Percentiles rank a stretch among this genome's conserved stretches.
Conservation (phyloP, 2,329 filamentous ascomycete species). For the Davidsoniella neocaledoniae region DNA sequence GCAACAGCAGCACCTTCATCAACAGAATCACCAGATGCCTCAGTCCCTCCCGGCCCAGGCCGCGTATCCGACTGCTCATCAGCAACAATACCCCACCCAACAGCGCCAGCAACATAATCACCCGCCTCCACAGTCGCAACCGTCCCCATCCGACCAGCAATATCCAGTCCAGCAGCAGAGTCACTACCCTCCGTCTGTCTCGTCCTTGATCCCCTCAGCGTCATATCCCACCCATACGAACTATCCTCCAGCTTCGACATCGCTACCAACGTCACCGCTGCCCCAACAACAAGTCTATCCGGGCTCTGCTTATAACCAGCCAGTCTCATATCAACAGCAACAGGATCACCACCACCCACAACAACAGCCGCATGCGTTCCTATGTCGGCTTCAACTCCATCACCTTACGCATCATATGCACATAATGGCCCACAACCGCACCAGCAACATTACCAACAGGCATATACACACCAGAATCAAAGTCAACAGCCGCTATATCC, state of each 20-base stretch:
- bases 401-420: too few species aligned
- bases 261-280: neutral
- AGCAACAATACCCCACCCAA: neutral
- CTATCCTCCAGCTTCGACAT: neutral
- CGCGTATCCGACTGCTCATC: neutral
- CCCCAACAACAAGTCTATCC: conserved; percentile 3
- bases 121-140: neutral
- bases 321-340: neutral
- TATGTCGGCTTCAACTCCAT: too few species aligned
- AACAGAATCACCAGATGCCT: neutral
- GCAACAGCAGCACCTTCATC: conserved; percentile 1
- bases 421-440: neutral
- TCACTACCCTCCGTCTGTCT: neutral
- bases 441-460: neutral
- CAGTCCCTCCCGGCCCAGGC: neutral
- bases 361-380: neutral
- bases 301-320: neutral
- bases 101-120: neutral
- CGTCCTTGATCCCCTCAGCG: neutral
- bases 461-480: too few species aligned
- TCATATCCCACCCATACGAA: too few species aligned
- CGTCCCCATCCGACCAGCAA: neutral
- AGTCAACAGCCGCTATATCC: too few species aligned
- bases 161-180: too few species aligned
- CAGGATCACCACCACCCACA: neutral